These are phyloP conservation scores for Scheffersomyces stambukii DNA, from an alignment of 1,139 yeast species.

Conservation along the genomic window DNA sequence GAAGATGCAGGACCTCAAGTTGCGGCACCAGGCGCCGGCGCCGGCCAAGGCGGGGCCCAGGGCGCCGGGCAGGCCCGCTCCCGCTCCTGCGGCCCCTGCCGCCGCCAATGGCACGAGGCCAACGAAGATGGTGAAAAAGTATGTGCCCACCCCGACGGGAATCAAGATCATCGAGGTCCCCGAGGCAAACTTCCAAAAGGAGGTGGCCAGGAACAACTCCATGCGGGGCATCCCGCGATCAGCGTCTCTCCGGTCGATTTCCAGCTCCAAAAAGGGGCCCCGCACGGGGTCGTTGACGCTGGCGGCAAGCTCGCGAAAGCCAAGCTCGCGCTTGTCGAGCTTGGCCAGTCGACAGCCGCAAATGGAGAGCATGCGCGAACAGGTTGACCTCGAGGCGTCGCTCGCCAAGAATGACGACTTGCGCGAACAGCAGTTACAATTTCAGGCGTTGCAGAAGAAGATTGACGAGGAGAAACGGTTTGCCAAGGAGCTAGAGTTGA, in stretches of 20 bases:
- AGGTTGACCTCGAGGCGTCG: slow-evolving; percentile 13
- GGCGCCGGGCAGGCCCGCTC: neutral
- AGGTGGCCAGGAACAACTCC: slow-evolving; percentile 39
- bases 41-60: neutral
- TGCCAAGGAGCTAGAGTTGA: slow-evolving; percentile 26
- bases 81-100: slow-evolving; percentile 1
- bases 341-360: slow-evolving; percentile 9
- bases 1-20: slow-evolving; percentile 22
- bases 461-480: slow-evolving; percentile 29
- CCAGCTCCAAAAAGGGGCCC: too few species aligned
- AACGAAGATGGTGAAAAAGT: slow-evolving; percentile 41
- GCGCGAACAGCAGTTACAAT: slow-evolving; percentile 11
- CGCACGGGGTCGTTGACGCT: slow-evolving; percentile 21
- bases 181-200: slow-evolving; percentile 32
- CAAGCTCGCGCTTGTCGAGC: slow-evolving; percentile 17
- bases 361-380: slow-evolving; percentile 14
- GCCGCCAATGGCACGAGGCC: slow-evolving; percentile 2
- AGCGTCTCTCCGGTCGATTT: slow-evolving; percentile 8
- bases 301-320: slow-evolving; percentile 10
- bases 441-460: slow-evolving; percentile 18
- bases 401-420: slow-evolving; percentile 10
- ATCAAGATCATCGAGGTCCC: slow-evolving; percentile 48
- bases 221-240: too few species aligned
- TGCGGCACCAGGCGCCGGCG: slow-evolving; percentile 4
- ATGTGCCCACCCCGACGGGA: slow-evolving; percentile 47